These are phyloP conservation scores for Tuber microsphaerosporum DNA, from an alignment of 495 filamentous ascomycete genomes.

Conservation along the genomic window DNA sequence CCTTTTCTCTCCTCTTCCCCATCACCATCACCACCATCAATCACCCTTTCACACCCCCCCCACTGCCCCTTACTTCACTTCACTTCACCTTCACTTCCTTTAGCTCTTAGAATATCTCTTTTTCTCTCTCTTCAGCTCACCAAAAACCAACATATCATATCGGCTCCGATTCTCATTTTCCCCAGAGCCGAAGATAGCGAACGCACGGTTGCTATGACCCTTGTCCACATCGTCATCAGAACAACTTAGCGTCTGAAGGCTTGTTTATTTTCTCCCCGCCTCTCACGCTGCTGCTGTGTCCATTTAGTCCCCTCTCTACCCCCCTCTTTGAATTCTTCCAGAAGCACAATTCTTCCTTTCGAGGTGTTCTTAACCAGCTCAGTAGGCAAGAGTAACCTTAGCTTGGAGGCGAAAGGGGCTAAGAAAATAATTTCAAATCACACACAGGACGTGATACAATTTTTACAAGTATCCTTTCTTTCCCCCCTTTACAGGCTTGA, in stretches of 20 bases:
- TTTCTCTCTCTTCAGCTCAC: neutral
- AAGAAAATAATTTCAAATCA: neutral
- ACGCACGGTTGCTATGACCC: neutral
- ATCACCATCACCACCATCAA: neutral
- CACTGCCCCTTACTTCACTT: neutral
- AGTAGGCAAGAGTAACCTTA: neutral
- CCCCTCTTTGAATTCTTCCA: neutral
- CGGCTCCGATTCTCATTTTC: neutral
- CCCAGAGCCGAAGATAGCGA: constrained; percentile 2
- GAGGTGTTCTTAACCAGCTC: neutral
- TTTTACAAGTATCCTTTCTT: neutral
- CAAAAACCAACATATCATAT: neutral
- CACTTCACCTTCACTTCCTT: neutral
- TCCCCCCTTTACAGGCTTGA: neutral
- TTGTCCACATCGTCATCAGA: neutral
- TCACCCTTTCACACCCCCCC: neutral
- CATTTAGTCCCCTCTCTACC: neutral
- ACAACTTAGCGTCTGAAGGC: neutral
- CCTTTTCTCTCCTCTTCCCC: neutral
- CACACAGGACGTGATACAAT: constrained; percentile 4
- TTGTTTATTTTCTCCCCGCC: neutral
- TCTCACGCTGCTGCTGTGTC: neutral
- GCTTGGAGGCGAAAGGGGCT: neutral
- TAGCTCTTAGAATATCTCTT: neutral
- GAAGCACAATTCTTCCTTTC: neutral